A percentile compares a stretch with the other conserved stretches of the same genome.
phyloP scores from a whole-genome alignment of 2,329 filamentous ascomycete genomes.

The Amesomyces nigricolor region DNA sequence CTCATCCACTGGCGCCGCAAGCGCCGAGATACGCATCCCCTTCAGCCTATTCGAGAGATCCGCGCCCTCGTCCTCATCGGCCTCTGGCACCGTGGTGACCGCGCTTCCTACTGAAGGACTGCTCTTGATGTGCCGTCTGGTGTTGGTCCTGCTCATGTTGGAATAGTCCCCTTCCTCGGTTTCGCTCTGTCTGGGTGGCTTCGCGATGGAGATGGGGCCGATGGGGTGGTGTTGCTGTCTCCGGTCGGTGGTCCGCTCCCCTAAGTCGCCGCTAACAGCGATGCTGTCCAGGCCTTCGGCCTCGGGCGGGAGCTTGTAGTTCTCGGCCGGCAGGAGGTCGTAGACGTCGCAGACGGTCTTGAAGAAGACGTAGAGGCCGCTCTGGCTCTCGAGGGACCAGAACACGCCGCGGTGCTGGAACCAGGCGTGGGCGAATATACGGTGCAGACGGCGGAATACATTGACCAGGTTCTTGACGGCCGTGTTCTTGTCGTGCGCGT shows the following conservation, averaged over 20 bases:
- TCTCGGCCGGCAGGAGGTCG: constrained; percentile 82
- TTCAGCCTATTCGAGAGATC: constrained; percentile 43
- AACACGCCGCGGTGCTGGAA: constrained; percentile 95
- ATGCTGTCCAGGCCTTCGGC: constrained; percentile 70
- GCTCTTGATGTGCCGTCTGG: constrained; percentile 73
- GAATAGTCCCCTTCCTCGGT: constrained; percentile 47
- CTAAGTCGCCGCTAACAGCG: constrained; percentile 17
- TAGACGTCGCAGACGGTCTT: constrained; percentile 95
- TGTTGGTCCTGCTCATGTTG: constrained; percentile 58
- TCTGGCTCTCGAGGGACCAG: constrained; percentile 84
- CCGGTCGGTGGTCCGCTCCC: constrained; percentile 10
- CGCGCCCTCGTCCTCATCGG: constrained; percentile 66
- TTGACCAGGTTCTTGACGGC: constrained; percentile 84
- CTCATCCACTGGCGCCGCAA: constrained; percentile 43
- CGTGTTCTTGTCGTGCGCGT: constrained; percentile 53
- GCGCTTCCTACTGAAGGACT: constrained; percentile 73
- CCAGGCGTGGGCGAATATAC: constrained; percentile 98
- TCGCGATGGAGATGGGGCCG: constrained; percentile 21
- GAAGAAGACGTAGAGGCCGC: constrained; percentile 93
- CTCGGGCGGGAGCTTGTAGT: constrained; percentile 90
- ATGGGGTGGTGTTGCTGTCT: constrained; percentile 15
- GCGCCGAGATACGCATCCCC: constrained; percentile 49
- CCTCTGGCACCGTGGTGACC: constrained; percentile 76
- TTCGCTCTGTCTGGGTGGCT: constrained; percentile 20
- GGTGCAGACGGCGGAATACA: constrained; percentile 87